Evolutionary conservation across 2,329 filamentous ascomycete species (phyloP).

Genomic region (Xylaria sp.): DNA sequence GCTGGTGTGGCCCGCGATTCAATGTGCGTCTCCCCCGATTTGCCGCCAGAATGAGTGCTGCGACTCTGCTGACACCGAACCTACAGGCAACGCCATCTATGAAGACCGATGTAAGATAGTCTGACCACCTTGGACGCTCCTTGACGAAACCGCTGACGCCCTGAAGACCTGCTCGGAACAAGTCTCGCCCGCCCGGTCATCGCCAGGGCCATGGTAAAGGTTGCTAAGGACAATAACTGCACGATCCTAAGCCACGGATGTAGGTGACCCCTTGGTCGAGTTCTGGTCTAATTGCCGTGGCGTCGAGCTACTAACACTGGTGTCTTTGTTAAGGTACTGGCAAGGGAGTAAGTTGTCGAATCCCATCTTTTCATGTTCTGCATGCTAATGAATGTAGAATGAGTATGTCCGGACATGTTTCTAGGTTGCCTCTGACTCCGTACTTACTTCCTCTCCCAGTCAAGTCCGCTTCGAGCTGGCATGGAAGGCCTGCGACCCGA

Average conservation of each 20-base stretch:
- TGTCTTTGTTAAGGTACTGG: too few relatives aligned
- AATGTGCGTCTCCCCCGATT: too few relatives aligned
- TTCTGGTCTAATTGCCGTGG: too few relatives aligned
- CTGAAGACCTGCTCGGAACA: conserved; percentile 62
- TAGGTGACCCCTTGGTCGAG: too few relatives aligned
- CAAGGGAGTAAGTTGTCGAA: conserved; percentile 38
- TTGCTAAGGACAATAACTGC: conserved; percentile 53
- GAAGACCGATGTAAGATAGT: conserved; percentile 60
- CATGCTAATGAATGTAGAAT: conserved; percentile 39
- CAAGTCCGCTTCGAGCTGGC: conserved; percentile 55
- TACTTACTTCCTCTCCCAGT: too few relatives aligned
- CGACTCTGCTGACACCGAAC: too few relatives aligned
- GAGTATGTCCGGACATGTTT: too few relatives aligned
- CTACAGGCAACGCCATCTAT: conserved; percentile 63
- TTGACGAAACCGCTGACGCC: too few relatives aligned
- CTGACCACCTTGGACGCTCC: too few relatives aligned
- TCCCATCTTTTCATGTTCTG: not conserved
- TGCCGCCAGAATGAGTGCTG: too few relatives aligned
- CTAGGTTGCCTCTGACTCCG: too few relatives aligned
- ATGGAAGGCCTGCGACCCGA: conserved; percentile 43
- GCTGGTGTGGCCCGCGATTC: conserved; percentile 81
- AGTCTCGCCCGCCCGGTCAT: conserved; percentile 64
- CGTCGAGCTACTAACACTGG: too few relatives aligned
- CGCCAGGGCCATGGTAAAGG: conserved; percentile 14
- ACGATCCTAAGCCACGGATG: conserved; percentile 50